Evolutionary conservation across 1,284 basidiomycete genomes (phyloP).

Genomic region (Ceratobasidium sp.): DNA sequence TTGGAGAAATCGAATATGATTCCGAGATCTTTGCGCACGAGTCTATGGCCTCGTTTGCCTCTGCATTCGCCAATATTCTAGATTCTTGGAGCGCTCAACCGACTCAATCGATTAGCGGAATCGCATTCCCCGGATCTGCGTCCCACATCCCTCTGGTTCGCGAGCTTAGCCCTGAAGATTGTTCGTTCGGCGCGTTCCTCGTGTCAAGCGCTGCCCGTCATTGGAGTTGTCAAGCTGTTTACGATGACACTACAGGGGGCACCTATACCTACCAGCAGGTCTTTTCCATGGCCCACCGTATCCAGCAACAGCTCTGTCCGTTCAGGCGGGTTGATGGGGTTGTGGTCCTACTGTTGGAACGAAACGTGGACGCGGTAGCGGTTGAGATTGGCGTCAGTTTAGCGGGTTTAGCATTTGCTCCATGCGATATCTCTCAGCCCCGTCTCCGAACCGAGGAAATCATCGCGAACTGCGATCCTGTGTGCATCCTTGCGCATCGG

Average conservation of each 20-base stretch:
- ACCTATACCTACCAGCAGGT: constrained; percentile 5
- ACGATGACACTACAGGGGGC: background rate
- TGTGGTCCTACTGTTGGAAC: background rate
- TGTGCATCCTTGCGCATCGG: constrained; percentile 4
- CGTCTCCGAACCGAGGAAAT: constrained; percentile 6
- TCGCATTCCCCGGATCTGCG: background rate
- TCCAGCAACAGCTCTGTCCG: background rate
- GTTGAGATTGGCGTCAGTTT: constrained; percentile 16
- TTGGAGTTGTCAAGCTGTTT: constrained; percentile 10
- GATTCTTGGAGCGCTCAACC: background rate
- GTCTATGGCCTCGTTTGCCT: background rate
- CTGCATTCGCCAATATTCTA: constrained; percentile 1
- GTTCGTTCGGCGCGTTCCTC: background rate
- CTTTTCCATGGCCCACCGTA: background rate
- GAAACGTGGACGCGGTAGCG: background rate
- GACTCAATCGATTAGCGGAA: background rate
- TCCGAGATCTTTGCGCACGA: constrained; percentile 6
- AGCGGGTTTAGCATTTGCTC: background rate
- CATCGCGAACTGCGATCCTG: background rate
- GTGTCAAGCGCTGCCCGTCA: background rate
- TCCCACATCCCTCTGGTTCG: constrained; percentile 1
- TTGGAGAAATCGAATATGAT: constrained; percentile 10
- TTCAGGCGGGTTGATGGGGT: background rate
- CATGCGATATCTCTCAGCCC: constrained; percentile 7
- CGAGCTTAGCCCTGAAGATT: background rate